These are phyloP conservation scores for Trametes punicea DNA, from an alignment of 768 basidiomycete genomes.

Conservation along the genomic window DNA sequence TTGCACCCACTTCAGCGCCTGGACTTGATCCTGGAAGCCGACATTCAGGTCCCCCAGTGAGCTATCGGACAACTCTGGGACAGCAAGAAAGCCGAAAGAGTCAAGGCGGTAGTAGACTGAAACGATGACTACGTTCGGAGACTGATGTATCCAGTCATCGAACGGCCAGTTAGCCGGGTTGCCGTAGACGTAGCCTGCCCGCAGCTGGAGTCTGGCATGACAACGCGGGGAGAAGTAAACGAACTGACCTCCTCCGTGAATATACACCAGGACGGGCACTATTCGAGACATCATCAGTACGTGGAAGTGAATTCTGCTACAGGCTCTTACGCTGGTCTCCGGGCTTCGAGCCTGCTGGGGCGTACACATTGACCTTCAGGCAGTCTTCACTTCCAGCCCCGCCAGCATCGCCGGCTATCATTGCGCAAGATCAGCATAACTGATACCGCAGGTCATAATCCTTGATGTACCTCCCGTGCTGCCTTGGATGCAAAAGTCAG, in stretches of 20 bases:
- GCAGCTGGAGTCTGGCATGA: too few relatives aligned
- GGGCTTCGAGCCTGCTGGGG: slow-evolving; percentile 45
- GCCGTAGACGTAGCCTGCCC: slow-evolving; percentile 55
- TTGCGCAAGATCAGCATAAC: background rate
- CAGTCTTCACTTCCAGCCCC: slow-evolving; percentile 68
- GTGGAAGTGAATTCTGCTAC: background rate
- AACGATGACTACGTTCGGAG: slow-evolving; percentile 58
- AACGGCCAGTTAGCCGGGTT: slow-evolving; percentile 68
- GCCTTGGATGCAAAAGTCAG: slow-evolving; percentile 60
- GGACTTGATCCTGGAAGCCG: slow-evolving; percentile 53
- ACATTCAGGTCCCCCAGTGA: slow-evolving; percentile 47
- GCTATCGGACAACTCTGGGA: slow-evolving; percentile 42
- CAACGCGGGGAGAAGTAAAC: too few relatives aligned
- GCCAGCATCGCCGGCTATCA: slow-evolving; percentile 50
- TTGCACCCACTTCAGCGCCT: slow-evolving; percentile 39
- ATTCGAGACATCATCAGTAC: background rate
- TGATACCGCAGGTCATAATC: too few relatives aligned
- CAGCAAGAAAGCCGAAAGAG: slow-evolving; percentile 59
- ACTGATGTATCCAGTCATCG: slow-evolving; percentile 61
- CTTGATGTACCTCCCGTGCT: slow-evolving; percentile 41
- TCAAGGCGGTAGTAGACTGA: slow-evolving; percentile 65
- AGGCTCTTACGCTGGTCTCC: slow-evolving; percentile 44
- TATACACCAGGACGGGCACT: slow-evolving; percentile 41
- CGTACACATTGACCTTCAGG: slow-evolving; percentile 63
- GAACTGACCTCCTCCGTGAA: slow-evolving; percentile 36